Evolutionary conservation across 2,329 filamentous ascomycete genomes (phyloP).

Genomic region (Paecilomyces dactylethromorphus): DNA sequence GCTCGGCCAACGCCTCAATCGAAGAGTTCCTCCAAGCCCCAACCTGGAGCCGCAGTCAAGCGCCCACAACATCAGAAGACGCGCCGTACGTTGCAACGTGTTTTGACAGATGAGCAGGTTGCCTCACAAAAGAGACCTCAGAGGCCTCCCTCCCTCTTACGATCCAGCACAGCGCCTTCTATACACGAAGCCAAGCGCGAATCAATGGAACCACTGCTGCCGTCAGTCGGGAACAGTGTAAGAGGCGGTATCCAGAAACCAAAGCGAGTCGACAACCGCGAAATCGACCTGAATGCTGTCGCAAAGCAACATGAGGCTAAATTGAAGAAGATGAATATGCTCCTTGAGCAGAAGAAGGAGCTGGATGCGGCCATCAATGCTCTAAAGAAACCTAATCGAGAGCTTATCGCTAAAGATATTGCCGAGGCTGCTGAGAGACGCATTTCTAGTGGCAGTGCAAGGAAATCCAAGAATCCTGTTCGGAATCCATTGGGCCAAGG

Average conservation of each 20-base stretch:
- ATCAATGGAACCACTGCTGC: conserved; percentile 32
- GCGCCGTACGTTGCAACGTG: conserved; percentile 38
- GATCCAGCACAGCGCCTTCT: conserved; percentile 37
- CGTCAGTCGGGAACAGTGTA: conserved; percentile 27
- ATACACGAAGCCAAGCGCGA: conserved; percentile 35
- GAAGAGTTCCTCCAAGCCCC: conserved; percentile 20
- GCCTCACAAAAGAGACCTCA: conserved; percentile 25
- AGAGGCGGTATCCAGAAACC: conserved; percentile 40
- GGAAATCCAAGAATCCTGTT: conserved; percentile 35
- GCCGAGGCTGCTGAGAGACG: conserved; percentile 37
- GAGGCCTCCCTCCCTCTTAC: conserved; percentile 30
- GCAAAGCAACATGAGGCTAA: conserved; percentile 40
- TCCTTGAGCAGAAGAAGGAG: conserved; percentile 42
- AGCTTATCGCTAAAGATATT: conserved; percentile 39
- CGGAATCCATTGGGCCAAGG: conserved; percentile 35
- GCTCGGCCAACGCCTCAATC: conserved; percentile 25
- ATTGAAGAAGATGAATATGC: conserved; percentile 38
- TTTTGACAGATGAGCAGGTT: conserved; percentile 39
- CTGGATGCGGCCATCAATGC: conserved; percentile 42
- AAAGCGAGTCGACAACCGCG: conserved; percentile 40
- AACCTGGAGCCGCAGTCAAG: conserved; percentile 26
- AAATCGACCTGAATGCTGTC: conserved; percentile 42
- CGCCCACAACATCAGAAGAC: conserved; percentile 16
- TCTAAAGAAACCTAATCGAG: conserved; percentile 42
- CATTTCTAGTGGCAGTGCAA: conserved; percentile 19